These are phyloP conservation scores for Aspergillus caelatus DNA, from an alignment of 2,329 filamentous ascomycete genomes.

Conservation along the genomic window DNA sequence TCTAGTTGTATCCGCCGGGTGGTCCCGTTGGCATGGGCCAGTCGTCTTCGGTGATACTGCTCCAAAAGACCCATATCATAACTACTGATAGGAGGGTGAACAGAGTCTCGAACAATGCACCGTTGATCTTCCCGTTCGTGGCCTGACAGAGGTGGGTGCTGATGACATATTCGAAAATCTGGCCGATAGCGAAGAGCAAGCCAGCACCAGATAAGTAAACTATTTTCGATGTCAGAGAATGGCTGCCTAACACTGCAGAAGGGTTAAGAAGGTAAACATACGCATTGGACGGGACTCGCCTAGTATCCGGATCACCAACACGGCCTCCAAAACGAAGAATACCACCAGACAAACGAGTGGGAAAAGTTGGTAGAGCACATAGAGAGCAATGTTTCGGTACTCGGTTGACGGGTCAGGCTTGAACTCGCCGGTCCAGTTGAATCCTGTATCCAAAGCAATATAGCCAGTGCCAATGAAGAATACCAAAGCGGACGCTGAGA, in stretches of 20 bases:
- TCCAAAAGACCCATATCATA: slow-evolving; percentile 94
- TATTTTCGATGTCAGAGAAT: slow-evolving; percentile 29
- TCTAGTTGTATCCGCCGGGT: slow-evolving; percentile 32
- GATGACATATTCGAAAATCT: slow-evolving; percentile 94
- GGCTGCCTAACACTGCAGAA: background rate
- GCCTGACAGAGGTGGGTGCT: slow-evolving; percentile 88
- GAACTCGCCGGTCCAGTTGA: slow-evolving; percentile 81
- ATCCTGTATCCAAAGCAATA: slow-evolving; percentile 91
- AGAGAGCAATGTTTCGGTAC: slow-evolving; percentile 80
- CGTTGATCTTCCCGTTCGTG: slow-evolving; percentile 83
- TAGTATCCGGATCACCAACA: slow-evolving; percentile 82
- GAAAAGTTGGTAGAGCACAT: slow-evolving; percentile 88
- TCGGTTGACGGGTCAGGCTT: slow-evolving; percentile 57
- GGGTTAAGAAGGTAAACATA: slow-evolving; percentile 44
- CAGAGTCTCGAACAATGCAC: slow-evolving; percentile 86
- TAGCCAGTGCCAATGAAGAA: slow-evolving; percentile 92
- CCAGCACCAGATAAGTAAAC: slow-evolving; percentile 75
- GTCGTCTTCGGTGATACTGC: slow-evolving; percentile 97
- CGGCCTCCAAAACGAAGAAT: slow-evolving; percentile 80
- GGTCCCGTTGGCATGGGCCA: slow-evolving; percentile 67
- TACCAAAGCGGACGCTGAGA: slow-evolving; percentile 68
- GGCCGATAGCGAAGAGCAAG: slow-evolving; percentile 84
- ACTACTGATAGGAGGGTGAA: slow-evolving; percentile 86
- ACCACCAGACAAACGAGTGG: slow-evolving; percentile 87
- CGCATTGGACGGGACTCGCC: slow-evolving; percentile 89